Percentiles rank a stretch among this genome's conserved stretches.
These are phyloP conservation scores for Fusarium buxicola DNA, from an alignment of 2,329 filamentous ascomycete genomes.

Conservation along the genomic window DNA sequence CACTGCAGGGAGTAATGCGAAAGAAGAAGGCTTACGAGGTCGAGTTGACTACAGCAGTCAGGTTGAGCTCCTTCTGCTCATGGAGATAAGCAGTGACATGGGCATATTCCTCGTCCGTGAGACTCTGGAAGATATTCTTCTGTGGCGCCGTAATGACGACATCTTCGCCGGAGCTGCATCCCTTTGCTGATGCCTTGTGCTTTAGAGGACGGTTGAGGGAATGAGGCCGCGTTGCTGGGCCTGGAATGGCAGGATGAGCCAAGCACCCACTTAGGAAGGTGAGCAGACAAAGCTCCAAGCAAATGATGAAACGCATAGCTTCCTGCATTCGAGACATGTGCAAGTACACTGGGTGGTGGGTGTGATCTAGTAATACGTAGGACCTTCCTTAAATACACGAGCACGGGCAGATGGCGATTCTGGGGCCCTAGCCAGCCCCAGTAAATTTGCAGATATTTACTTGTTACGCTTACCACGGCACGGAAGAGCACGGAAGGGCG, in stretches of 20 bases:
- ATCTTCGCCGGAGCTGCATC: conserved; percentile 6
- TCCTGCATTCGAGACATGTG: not conserved
- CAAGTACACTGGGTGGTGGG: not conserved
- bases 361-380: not conserved
- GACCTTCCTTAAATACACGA: conserved; percentile 4
- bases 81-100: conserved; percentile 30
- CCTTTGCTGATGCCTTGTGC: not conserved
- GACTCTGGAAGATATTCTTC: conserved; percentile 28
- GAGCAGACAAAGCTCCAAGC: conserved; percentile 6
- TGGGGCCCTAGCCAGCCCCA: not conserved
- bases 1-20: not conserved
- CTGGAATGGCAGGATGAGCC: not conserved
- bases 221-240: conserved; percentile 22
- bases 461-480: not conserved
- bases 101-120: conserved; percentile 27
- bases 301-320: conserved; percentile 5
- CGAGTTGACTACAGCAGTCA: conserved; percentile 30
- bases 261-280: not conserved
- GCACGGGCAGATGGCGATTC: not conserved
- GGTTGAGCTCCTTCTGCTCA: conserved; percentile 22
- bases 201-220: conserved; percentile 18
- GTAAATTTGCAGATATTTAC: not conserved
- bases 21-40: conserved; percentile 24
- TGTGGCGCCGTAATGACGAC: conserved; percentile 2
- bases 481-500: not conserved